Evolutionary conservation across 495 filamentous ascomycete genomes (phyloP).

Genomic region (Pseudevernia furfuracea): DNA sequence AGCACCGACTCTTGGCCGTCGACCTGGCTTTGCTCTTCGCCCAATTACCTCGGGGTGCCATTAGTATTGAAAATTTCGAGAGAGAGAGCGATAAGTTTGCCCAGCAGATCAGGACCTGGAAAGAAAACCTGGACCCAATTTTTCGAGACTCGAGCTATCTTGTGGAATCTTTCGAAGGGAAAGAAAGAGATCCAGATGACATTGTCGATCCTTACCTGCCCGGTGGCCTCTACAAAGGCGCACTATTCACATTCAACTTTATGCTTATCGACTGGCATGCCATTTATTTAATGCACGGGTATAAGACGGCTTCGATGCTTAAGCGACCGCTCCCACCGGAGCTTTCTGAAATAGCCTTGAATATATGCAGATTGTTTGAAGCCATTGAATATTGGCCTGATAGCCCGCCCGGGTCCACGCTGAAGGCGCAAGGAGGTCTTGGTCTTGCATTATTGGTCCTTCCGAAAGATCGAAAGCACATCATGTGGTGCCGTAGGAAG

Average conservation of each 20-base stretch:
- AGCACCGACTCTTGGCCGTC: conserved; percentile 64
- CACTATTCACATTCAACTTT: conserved; percentile 65
- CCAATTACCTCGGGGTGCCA: conserved; percentile 50
- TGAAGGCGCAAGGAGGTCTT: conserved; percentile 68
- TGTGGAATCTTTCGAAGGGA: conserved; percentile 50
- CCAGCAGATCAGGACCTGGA: conserved; percentile 48
- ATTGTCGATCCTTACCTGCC: conserved; percentile 66
- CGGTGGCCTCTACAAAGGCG: conserved; percentile 56
- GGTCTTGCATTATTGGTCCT: conserved; percentile 72
- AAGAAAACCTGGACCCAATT: conserved; percentile 47
- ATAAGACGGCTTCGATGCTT: conserved; percentile 53
- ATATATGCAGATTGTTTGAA: conserved; percentile 69
- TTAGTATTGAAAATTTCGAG: conserved; percentile 58
- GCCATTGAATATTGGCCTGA: conserved; percentile 65
- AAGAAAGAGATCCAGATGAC: conserved; percentile 49
- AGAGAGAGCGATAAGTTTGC: conserved; percentile 51
- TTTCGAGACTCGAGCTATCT: conserved; percentile 51
- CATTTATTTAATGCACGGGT: conserved; percentile 71
- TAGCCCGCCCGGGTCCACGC: conserved; percentile 57
- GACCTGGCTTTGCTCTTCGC: conserved; percentile 78
- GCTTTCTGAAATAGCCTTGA: conserved; percentile 53
- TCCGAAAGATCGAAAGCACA: conserved; percentile 60
- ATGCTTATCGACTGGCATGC: conserved; percentile 70
- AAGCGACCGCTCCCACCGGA: conserved; percentile 45
- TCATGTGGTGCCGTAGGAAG: conserved; percentile 78